Conservation (phyloP, 176 grass and related monocot species). For the Olyra latifolia region DNA sequence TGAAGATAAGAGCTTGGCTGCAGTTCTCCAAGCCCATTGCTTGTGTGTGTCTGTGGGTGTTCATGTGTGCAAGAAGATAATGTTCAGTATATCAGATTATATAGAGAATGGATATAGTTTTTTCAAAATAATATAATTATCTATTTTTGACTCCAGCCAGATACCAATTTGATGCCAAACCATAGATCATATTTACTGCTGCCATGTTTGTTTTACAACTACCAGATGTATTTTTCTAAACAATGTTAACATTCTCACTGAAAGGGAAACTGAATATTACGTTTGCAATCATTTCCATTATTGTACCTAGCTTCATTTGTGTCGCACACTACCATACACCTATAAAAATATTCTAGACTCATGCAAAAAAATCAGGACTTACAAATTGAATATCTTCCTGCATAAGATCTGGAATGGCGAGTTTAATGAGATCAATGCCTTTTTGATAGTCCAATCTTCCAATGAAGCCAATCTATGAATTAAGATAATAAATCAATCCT, state of each 20-base stretch:
- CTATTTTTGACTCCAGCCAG: neutral
- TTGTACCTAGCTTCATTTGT: neutral
- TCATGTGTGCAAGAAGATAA: neutral
- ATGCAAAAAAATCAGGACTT: conserved; percentile 35
- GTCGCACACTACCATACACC: neutral
- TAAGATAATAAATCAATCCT: conserved; percentile 28
- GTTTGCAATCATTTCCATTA: neutral
- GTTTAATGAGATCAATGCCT: conserved; percentile 86
- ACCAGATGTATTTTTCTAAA: neutral
- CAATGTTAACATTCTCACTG: neutral
- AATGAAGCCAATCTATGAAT: conserved; percentile 95
- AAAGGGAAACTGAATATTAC: neutral
- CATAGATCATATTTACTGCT: neutral
- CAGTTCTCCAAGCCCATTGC: neutral
- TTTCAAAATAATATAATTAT: neutral
- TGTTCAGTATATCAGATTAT: neutral
- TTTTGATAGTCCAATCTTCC: conserved; percentile 98
- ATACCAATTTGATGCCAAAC: neutral
- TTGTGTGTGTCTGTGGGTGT: neutral
- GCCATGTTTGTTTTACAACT: conserved; percentile 5
- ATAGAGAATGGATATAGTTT: neutral
- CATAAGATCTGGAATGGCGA: conserved; percentile 68
- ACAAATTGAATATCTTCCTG: conserved; percentile 80
- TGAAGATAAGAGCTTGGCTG: conserved; percentile 12
- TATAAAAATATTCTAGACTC: neutral